Evolutionary conservation across 2,329 filamentous ascomycete genomes (phyloP), one percentile per base, ranked within the genome.

Genomic region (Fusarium napiforme): DNA sequence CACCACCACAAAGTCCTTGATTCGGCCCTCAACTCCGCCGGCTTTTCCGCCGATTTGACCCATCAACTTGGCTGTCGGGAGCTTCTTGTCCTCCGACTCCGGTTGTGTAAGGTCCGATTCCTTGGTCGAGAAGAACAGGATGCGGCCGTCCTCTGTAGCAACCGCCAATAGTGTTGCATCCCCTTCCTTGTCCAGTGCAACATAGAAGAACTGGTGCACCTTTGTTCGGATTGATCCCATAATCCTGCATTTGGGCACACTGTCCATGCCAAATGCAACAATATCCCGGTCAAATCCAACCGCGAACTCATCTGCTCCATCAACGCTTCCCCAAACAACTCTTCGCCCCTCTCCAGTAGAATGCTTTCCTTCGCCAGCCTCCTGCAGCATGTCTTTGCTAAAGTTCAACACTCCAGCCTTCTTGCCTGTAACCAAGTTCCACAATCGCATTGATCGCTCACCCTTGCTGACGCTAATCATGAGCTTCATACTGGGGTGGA

Each of bases 341-440:
- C 88, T 90, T 60, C 93, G 87, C 8, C 95, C 96, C 80, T 98
- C 96, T 18, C 96, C 95, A 49, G 90, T 92, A 49, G 91, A 90
- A 81, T 92, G 91, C 81, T 90, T 91, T 47, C 91, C 89, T 84
- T 97, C 94, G 50, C 93, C 94, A 16, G 93, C 89, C 75, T 93
- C 90, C 49, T 89, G 86, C 59, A 98, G 85, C 77, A 96, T 87
- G 1, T 92, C 89, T 64, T 89, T 87, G 73, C 89, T 89, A 81
- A 98, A 98, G 80, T 93, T 96, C 76, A 99, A 84, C 59, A 97
- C 95, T 36, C 95, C 94, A 2, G 95, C 95, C 84, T 97, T 98
- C 85, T 96, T 97, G 21, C 95, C 96, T 6, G 96, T 98, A 74
- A 98, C 95, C 72, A 99, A 82, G 79, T 99, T 98, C 96, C 96